These are phyloP conservation scores for Juglanconis oblonga DNA, from an alignment of 2,329 filamentous ascomycete species.

Conservation along the genomic window DNA sequence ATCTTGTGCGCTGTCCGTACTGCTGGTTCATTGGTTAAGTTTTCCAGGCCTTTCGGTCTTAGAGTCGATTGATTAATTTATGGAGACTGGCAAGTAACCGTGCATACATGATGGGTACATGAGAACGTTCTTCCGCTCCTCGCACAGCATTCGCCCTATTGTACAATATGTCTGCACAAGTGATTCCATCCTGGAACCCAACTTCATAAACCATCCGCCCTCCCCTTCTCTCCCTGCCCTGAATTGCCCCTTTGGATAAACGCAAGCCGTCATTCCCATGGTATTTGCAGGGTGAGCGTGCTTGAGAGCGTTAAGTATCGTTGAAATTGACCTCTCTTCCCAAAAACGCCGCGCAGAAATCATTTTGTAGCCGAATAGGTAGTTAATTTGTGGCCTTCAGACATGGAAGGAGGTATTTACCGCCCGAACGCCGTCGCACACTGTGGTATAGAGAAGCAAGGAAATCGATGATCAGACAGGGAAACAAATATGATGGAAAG, in stretches of 20 bases:
- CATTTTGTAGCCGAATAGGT: neutral
- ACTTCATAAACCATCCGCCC: neutral
- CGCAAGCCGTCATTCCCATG: neutral
- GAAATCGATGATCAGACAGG: neutral
- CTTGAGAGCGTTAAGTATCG: neutral
- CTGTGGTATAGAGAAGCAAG: neutral
- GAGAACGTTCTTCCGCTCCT: neutral
- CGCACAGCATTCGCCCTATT: neutral
- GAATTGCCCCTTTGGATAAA: neutral
- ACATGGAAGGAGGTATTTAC: neutral
- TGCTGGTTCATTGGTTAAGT: neutral
- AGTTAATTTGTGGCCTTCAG: neutral
- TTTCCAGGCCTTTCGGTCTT: neutral
- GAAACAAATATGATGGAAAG: neutral
- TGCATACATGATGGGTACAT: neutral
- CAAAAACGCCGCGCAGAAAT: slow-evolving; percentile 2
- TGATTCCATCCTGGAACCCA: neutral
- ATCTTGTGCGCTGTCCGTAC: no score
- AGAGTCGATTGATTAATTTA: slow-evolving; percentile 1
- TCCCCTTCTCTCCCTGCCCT: neutral
- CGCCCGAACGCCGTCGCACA: slow-evolving; percentile 8
- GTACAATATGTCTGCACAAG: neutral
- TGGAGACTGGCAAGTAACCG: neutral
- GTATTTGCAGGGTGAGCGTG: no score
- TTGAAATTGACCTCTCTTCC: neutral